Percentiles rank a stretch among this genome's conserved stretches.
These are phyloP conservation scores for Cadophora malorum DNA, from an alignment of 2,329 filamentous ascomycete species.

Conservation along the genomic window DNA sequence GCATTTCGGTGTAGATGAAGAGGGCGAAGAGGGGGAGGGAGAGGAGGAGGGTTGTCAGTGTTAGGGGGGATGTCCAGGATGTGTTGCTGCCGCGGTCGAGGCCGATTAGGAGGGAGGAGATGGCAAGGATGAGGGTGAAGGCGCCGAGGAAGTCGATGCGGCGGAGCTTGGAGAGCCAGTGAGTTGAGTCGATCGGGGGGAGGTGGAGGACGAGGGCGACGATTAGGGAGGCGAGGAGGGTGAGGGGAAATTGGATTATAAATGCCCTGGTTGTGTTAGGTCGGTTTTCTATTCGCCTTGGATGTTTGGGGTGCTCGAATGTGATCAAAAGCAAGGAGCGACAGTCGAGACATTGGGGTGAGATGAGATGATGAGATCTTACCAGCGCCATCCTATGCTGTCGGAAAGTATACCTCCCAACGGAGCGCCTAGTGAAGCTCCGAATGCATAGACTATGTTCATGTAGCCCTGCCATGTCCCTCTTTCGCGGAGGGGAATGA, in stretches of 20 bases:
- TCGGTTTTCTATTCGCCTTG: not conserved
- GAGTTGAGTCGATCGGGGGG: slow-evolving; percentile 60
- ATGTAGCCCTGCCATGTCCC: slow-evolving; percentile 77
- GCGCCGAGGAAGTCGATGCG: slow-evolving; percentile 79
- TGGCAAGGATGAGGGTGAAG: slow-evolving; percentile 65
- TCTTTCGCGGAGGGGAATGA: slow-evolving; percentile 71
- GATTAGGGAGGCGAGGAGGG: slow-evolving; percentile 66
- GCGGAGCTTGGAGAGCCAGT: slow-evolving; percentile 70
- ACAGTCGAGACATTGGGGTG: not conserved
- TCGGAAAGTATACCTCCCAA: slow-evolving; percentile 76
- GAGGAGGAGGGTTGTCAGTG: slow-evolving; percentile 60
- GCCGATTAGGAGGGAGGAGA: slow-evolving; percentile 49
- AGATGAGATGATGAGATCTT: slow-evolving; percentile 38
- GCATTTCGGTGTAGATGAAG: slow-evolving; percentile 74
- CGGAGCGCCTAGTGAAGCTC: slow-evolving; percentile 72
- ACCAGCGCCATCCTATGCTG: slow-evolving; percentile 78
- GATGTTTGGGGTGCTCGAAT: not conserved
- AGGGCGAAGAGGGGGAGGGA: slow-evolving; percentile 59
- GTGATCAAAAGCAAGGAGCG: not conserved
- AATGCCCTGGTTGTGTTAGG: slow-evolving; percentile 62
- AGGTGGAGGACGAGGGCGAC: slow-evolving; percentile 69
- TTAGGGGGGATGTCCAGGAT: slow-evolving; percentile 66
- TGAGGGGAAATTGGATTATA: slow-evolving; percentile 72
- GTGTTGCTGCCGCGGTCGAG: slow-evolving; percentile 77
- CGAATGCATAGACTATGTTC: slow-evolving; percentile 74